phyloP scores from a whole-genome alignment of 495 filamentous ascomycete species.

The Staphylotrichum tortipilum region DNA sequence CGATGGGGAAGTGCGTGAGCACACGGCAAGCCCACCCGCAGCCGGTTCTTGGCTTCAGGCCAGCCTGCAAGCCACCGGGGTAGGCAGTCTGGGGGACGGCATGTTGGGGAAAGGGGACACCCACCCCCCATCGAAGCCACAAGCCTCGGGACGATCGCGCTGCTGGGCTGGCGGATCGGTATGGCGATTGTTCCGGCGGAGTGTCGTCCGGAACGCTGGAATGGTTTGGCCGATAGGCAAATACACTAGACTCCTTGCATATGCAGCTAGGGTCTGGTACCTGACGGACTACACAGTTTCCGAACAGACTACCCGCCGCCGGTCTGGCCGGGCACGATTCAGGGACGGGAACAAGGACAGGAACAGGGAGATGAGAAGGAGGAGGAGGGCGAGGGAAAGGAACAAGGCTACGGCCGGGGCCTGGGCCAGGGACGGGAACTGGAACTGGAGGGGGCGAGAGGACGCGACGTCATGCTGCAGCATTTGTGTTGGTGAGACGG shows the following conservation, averaged over 20 bases:
- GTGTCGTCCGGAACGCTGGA: conserved; percentile 9
- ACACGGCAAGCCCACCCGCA: conserved; percentile 7
- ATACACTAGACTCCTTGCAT: conserved; percentile 2
- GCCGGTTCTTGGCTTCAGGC: conserved; percentile 1
- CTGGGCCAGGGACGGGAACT: neutral
- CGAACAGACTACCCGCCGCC: too few relatives aligned
- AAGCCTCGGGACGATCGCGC: conserved; percentile 1
- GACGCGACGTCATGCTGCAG: neutral
- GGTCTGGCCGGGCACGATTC: too few relatives aligned
- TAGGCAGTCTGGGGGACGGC: neutral
- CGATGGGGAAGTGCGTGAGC: conserved; percentile 2
- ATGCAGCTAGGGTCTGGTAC: conserved; percentile 4
- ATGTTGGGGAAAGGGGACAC: neutral
- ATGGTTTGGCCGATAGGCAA: conserved; percentile 7
- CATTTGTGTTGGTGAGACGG: conserved; percentile 6
- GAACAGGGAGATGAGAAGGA: neutral
- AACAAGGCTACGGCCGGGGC: too few relatives aligned
- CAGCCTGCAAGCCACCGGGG: conserved; percentile 6
- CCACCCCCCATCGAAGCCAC: neutral
- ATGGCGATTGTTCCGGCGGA: conserved; percentile 13
- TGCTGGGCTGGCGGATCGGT: conserved; percentile 6
- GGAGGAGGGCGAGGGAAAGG: too few relatives aligned
- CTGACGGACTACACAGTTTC: too few relatives aligned
- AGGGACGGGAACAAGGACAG: neutral
- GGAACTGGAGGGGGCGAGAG: neutral